Conservation (phyloP, 202 grass and related monocot species). For the Carex sylvatica region DNA sequence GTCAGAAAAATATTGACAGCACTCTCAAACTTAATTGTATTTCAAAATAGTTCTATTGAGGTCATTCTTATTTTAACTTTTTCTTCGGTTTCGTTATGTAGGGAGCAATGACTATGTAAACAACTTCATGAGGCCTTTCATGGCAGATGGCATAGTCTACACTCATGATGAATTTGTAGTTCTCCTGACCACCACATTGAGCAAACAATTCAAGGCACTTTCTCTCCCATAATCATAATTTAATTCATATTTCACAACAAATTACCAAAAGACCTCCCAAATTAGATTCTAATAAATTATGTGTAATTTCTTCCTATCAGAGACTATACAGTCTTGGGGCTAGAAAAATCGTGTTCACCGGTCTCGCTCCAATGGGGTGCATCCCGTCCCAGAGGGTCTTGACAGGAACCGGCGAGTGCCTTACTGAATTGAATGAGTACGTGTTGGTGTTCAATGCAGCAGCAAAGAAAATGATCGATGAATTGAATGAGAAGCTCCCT, state of each 20-base stretch:
- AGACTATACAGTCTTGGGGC: slow-evolving; percentile 77
- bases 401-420: slow-evolving; percentile 58
- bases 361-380: slow-evolving; percentile 83
- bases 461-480: slow-evolving; percentile 37
- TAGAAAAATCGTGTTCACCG: slow-evolving; percentile 62
- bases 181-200: slow-evolving; percentile 56
- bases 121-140: slow-evolving; percentile 90
- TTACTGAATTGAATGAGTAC: slow-evolving; percentile 61
- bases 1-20: background rate
- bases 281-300: background rate
- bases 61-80: background rate
- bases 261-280: background rate
- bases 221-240: slow-evolving; percentile 3
- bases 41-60: background rate
- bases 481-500: slow-evolving; percentile 61
- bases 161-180: slow-evolving; percentile 74
- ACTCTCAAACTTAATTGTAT: background rate
- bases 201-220: slow-evolving; percentile 54
- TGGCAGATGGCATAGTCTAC: slow-evolving; percentile 79
- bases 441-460: slow-evolving; percentile 69
- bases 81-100: slow-evolving; percentile 23
- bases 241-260: background rate
- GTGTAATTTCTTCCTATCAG: background rate
- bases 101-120: slow-evolving; percentile 98
- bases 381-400: slow-evolving; percentile 85